Percentiles rank a stretch among this genome's conserved stretches.
Evolutionary conservation across 2,329 filamentous ascomycete genomes (phyloP).

Genomic region (Trichophyton benhamiae): DNA sequence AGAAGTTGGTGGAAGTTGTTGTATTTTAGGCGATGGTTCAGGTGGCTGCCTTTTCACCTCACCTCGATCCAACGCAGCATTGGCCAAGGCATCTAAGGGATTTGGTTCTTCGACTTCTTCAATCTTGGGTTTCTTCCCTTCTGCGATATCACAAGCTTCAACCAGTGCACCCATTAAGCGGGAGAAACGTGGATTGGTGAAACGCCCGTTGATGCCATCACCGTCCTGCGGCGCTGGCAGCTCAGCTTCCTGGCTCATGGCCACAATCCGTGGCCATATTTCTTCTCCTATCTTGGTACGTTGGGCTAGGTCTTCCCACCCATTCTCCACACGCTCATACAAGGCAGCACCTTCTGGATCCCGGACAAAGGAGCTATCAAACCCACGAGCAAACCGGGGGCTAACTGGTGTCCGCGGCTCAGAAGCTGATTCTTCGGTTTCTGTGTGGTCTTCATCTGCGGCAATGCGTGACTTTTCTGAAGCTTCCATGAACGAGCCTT

Average conservation of each 20-base stretch:
- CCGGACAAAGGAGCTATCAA: constrained; percentile 25
- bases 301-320: constrained; percentile 32
- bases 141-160: constrained; percentile 18
- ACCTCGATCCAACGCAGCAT: constrained; percentile 14
- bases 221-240: constrained; percentile 9
- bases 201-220: constrained; percentile 8
- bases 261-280: constrained; percentile 29
- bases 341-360: constrained; percentile 24
- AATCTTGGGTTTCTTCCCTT: constrained; percentile 16
- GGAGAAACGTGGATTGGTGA: constrained; percentile 8
- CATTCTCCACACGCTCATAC: constrained; percentile 24
- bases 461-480: constrained; percentile 28
- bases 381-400: constrained; percentile 16
- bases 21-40: constrained; percentile 13
- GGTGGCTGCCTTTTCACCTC: constrained; percentile 1
- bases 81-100: constrained; percentile 27
- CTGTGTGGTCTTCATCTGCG: constrained; percentile 33
- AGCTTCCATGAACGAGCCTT: constrained; percentile 30
- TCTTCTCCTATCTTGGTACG: constrained; percentile 28
- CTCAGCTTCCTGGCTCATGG: constrained; percentile 21
- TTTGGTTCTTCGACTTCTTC: constrained; percentile 20
- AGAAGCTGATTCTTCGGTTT: constrained; percentile 15
- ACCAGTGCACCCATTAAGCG: constrained; percentile 15
- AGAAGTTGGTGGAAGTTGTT: constrained; percentile 15
- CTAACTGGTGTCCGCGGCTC: constrained; percentile 7